A percentile compares a stretch with the other conserved stretches of the same genome.
These are phyloP conservation scores for Pogostemon cablin DNA, from an alignment of 257 asterid species.

Conservation along the genomic window DNA sequence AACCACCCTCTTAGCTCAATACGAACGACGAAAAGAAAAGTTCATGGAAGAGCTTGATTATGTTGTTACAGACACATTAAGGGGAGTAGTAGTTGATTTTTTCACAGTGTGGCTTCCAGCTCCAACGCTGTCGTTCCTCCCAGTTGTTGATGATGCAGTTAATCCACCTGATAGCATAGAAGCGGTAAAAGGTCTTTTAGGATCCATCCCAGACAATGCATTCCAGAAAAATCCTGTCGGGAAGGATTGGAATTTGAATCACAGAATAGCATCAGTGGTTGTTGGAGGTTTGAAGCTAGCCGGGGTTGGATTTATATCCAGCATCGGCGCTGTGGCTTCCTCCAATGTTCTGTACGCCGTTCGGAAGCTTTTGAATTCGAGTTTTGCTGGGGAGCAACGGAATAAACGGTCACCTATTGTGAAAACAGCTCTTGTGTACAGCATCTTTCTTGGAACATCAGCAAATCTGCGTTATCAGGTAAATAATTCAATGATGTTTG, in stretches of 20 bases:
- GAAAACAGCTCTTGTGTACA: slow-evolving; percentile 75
- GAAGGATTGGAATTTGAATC: slow-evolving; percentile 73
- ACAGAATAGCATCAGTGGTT: slow-evolving; percentile 78
- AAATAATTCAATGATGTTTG: not conserved
- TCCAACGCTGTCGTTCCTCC: slow-evolving; percentile 75
- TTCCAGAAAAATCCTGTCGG: slow-evolving; percentile 75
- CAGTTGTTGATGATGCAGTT: slow-evolving; percentile 45
- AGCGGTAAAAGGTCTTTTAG: slow-evolving; percentile 74
- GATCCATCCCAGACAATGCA: slow-evolving; percentile 89
- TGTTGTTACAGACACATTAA: slow-evolving; percentile 66
- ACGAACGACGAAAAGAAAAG: slow-evolving; percentile 74
- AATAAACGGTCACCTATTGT: slow-evolving; percentile 73
- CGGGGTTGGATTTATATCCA: slow-evolving; percentile 82
- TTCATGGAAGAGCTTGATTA: slow-evolving; percentile 82
- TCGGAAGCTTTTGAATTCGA: slow-evolving; percentile 58
- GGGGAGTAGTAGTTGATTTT: slow-evolving; percentile 83
- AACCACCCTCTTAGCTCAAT: slow-evolving; percentile 82
- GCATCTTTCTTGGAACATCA: slow-evolving; percentile 81
- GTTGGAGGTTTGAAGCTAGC: slow-evolving; percentile 85
- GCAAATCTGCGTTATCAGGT: slow-evolving; percentile 96
- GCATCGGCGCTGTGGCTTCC: slow-evolving; percentile 88
- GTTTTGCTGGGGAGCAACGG: slow-evolving; percentile 44
- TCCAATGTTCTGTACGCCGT: slow-evolving; percentile 56
- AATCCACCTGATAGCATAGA: slow-evolving; percentile 58
- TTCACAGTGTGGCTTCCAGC: slow-evolving; percentile 98